A percentile compares a stretch with the other conserved stretches of the same genome.
These are phyloP conservation scores for Vachellia pachyceras DNA, from an alignment of 306 rosid genomes.

Conservation along the genomic window DNA sequence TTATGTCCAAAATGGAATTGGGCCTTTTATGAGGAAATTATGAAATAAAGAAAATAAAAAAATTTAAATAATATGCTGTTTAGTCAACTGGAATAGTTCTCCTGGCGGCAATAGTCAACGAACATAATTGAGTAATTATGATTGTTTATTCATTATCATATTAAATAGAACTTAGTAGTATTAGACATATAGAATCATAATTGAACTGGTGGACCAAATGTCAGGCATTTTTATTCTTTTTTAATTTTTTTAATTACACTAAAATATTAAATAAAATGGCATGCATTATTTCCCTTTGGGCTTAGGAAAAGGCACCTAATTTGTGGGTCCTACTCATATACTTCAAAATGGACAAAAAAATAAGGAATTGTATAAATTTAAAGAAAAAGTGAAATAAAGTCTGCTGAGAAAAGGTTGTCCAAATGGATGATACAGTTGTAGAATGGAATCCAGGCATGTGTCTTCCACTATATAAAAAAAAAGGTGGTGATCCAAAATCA, in stretches of 20 bases:
- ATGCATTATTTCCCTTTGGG: slow-evolving; percentile 17
- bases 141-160: not conserved
- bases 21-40: not conserved
- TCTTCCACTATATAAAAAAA: not conserved
- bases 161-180: no score
- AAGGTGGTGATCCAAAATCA: no score
- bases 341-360: not conserved
- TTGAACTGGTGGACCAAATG: not conserved
- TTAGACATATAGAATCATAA: not conserved
- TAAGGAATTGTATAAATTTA: not conserved
- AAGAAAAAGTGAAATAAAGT: not conserved
- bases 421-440: not conserved
- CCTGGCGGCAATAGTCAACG: not conserved
- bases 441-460: not conserved
- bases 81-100: not conserved
- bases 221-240: not conserved
- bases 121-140: not conserved
- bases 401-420: not conserved
- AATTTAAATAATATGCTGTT: not conserved
- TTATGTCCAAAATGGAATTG: not conserved
- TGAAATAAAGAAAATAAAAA: not conserved
- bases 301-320: not conserved
- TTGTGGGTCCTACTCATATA: not conserved
- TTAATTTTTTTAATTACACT: no score
- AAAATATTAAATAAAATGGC: not conserved